Percentiles rank a stretch among this genome's conserved stretches.
Evolutionary conservation across 768 basidiomycete species (phyloP).

Genomic region (Podaxis pistillaris): DNA sequence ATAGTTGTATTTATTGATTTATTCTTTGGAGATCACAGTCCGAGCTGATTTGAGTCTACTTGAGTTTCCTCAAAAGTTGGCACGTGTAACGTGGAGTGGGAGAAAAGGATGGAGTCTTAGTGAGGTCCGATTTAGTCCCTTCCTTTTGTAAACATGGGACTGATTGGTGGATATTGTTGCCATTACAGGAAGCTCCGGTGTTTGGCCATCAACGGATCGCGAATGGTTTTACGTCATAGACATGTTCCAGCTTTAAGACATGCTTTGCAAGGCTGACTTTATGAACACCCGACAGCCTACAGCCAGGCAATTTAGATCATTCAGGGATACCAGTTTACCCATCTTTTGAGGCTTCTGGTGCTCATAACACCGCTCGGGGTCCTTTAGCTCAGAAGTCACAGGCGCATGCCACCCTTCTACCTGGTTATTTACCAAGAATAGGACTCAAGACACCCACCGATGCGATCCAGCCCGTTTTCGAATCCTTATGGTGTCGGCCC

Average conservation of each 20-base stretch:
- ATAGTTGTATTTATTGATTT: slow-evolving; percentile 9
- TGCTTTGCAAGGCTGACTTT: neutral
- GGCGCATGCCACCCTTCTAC: too few relatives aligned
- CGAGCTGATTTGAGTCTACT: neutral
- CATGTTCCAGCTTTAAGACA: neutral
- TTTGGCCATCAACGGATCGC: slow-evolving; percentile 5
- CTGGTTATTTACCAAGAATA: too few relatives aligned
- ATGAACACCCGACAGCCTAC: neutral
- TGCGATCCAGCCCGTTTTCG: too few relatives aligned
- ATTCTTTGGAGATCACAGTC: neutral
- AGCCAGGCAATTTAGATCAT: neutral
- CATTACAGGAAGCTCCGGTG: neutral
- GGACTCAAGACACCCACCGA: too few relatives aligned
- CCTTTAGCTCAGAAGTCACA: too few relatives aligned
- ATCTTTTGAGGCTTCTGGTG: too few relatives aligned
- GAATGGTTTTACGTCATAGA: neutral
- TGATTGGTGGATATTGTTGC: neutral
- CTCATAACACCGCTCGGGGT: too few relatives aligned
- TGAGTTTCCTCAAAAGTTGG: too few relatives aligned
- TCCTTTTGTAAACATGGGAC: neutral
- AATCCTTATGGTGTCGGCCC: too few relatives aligned
- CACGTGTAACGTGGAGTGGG: too few relatives aligned
- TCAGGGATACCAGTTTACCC: too few relatives aligned
- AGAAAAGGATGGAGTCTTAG: too few relatives aligned
- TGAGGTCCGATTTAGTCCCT: neutral